Conservation (phyloP, 805 yeast genomes). For the Hanseniaspora valbyensis region DNA sequence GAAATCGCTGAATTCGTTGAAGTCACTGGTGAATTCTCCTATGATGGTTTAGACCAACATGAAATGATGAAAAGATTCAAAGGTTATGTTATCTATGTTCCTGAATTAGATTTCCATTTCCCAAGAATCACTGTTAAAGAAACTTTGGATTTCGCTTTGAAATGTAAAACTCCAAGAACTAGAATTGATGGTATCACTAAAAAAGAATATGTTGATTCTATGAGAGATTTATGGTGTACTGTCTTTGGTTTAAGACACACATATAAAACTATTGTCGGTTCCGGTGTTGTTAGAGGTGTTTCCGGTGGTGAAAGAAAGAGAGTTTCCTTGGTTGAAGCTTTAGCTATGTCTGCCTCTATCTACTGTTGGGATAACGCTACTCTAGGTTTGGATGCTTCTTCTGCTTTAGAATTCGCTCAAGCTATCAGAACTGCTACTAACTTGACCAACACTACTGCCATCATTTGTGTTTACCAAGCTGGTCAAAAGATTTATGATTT, state of each 20-base stretch:
- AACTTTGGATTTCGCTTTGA: constrained; percentile 41
- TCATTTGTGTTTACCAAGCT: constrained; percentile 60
- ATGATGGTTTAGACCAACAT: constrained; percentile 39
- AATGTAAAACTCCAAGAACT: constrained; percentile 37
- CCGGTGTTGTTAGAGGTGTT: constrained; percentile 57
- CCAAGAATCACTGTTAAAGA: constrained; percentile 43
- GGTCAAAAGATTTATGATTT: constrained; percentile 51
- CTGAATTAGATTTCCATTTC: constrained; percentile 42
- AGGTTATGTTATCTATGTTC: constrained; percentile 42
- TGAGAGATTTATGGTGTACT: constrained; percentile 34
- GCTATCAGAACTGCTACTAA: constrained; percentile 51
- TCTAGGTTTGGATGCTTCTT: constrained; percentile 59
- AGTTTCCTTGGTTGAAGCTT: constrained; percentile 58
- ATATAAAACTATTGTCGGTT: constrained; percentile 53
- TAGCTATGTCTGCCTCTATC: constrained; percentile 41
- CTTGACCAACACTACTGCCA: constrained; percentile 43
- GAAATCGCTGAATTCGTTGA: constrained; percentile 33
- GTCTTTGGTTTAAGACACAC: constrained; percentile 51
- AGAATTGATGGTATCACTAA: constrained; percentile 36
- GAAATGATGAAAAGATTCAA: constrained; percentile 40
- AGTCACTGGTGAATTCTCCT: constrained; percentile 34
- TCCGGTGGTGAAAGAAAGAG: constrained; percentile 68
- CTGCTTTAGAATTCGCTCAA: constrained; percentile 54
- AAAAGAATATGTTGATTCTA: constrained; percentile 31
- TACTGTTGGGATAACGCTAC: constrained; percentile 63